Percentiles rank a stretch among this genome's conserved stretches.
These are phyloP conservation scores for Botrytis squamosa DNA, from an alignment of 2,329 filamentous ascomycete genomes.

Conservation along the genomic window DNA sequence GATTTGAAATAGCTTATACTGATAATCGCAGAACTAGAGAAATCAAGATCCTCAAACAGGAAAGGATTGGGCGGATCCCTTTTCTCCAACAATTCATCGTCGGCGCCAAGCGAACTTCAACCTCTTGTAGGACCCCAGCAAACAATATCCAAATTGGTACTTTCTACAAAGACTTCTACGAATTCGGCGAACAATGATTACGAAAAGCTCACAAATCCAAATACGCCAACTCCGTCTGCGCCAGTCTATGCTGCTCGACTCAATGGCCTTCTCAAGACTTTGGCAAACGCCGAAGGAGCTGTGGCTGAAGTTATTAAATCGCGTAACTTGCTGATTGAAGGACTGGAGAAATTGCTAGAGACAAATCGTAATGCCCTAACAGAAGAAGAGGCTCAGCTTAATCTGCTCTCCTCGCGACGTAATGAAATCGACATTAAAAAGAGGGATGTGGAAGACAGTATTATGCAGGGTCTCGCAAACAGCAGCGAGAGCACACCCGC, in stretches of 20 bases:
- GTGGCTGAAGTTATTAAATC: conserved; percentile 88
- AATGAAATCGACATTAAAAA: conserved; percentile 76
- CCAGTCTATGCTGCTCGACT: conserved; percentile 90
- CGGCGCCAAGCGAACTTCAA: conserved; percentile 73
- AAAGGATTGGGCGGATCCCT: conserved; percentile 63
- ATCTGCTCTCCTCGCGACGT: conserved; percentile 65
- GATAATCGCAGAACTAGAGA: conserved; percentile 57
- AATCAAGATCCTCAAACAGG: conserved; percentile 53
- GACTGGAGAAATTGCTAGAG: conserved; percentile 78
- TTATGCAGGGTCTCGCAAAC: conserved; percentile 77
- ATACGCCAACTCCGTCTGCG: conserved; percentile 67
- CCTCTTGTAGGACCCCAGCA: conserved; percentile 74
- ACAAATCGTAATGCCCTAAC: conserved; percentile 68
- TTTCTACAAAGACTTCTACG: conserved; percentile 64
- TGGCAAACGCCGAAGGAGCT: conserved; percentile 84
- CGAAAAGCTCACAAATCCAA: conserved; percentile 74
- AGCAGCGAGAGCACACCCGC: conserved; percentile 51
- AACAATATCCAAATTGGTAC: conserved; percentile 68
- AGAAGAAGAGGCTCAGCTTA: conserved; percentile 65
- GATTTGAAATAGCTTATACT: conserved; percentile 11
- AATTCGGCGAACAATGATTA: conserved; percentile 78
- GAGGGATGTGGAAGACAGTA: conserved; percentile 83
- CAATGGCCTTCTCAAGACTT: conserved; percentile 81
- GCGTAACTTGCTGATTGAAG: conserved; percentile 71
- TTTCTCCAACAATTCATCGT: conserved; percentile 58